Base-by-base conservation (phyloP, 2,329 filamentous ascomycete species). In the Calonectria multiphialidica region DNA sequence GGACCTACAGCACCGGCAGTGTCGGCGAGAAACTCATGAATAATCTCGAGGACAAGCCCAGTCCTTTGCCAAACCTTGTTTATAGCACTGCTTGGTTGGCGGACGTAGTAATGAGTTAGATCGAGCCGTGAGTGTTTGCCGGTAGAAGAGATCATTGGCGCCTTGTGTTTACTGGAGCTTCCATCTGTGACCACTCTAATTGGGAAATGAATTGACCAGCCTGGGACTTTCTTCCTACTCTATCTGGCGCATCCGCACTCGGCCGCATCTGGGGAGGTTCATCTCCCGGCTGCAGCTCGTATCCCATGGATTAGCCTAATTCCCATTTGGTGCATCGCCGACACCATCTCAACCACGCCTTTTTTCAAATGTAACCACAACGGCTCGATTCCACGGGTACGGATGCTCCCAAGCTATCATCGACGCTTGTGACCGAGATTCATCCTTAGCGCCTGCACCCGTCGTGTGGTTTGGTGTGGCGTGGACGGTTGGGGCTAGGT, bases 61-160 rank as follows among this genome's bases (percentile, higher is more conserved):
- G 49, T 45, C n/a, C 67, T 44, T 33, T 62, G 62, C n/a, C 25
- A 62, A 66, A 66, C 44, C 28, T 50, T 69, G 57, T 70, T 65
- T 44, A 42, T 18, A 45, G 28, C 16, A 13, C 44, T 16, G 25
- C 18, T 37, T 57, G 13, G 53, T 23, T 5, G n/a, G 6, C 23
- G 23, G 16, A 8, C 16, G n/a, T 9, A 37, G 23, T 33, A 23
- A 15, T 23, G 25, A 42, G 16, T 44, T 16, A 28, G 35, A 53
- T 53, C 45, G n/a, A 23, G 30, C 30, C 15, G 8, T 50, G 33
- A 44, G 15, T 12, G 23, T 21, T 44, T 25, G 61, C 35, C 18
- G 23, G 30, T 18, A 37, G 13, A n/a, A 28, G 33, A 35, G 21
- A 28, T 57, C 33, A 8, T 30, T 9, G 28, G 33, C 30, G 28